Percentiles rank a stretch among this genome's conserved stretches.
Evolutionary conservation across 345 rosid species (phyloP).

Genomic region (Ricinus communis): DNA sequence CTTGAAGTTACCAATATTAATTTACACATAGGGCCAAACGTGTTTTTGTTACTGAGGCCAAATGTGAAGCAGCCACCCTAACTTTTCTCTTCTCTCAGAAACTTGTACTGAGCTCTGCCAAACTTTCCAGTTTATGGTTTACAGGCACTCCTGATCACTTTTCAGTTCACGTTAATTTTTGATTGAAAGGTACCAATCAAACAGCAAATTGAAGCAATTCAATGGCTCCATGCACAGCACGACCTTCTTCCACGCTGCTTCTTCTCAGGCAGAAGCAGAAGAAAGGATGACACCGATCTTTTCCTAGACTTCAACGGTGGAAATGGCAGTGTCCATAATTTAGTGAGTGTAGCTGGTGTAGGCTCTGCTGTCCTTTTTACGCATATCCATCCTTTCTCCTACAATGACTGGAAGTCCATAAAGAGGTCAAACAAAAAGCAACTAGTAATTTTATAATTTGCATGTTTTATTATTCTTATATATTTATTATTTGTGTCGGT

Average conservation of each 20-base stretch:
- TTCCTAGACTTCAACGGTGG: slow-evolving; percentile 37
- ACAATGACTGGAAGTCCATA: slow-evolving; percentile 73
- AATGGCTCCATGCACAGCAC: slow-evolving; percentile 80
- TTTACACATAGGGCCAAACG: too few species aligned
- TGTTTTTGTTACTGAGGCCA: too few species aligned
- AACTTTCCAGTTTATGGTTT: too few species aligned
- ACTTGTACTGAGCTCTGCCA: too few species aligned
- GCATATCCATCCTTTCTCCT: slow-evolving; percentile 64
- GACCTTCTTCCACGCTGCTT: slow-evolving; percentile 65
- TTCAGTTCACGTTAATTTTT: too few species aligned
- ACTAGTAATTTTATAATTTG: neutral
- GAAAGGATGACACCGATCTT: slow-evolving; percentile 27
- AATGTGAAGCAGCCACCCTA: too few species aligned
- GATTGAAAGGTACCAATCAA: slow-evolving; percentile 77
- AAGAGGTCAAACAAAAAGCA: slow-evolving; percentile 47
- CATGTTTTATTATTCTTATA: neutral
- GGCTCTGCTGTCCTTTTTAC: slow-evolving; percentile 77
- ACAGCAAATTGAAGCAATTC: slow-evolving; percentile 60
- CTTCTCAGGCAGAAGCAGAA: slow-evolving; percentile 60
- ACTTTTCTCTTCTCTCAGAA: too few species aligned
- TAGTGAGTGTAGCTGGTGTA: slow-evolving; percentile 76
- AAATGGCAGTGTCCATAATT: slow-evolving; percentile 28
- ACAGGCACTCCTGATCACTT: too few species aligned
- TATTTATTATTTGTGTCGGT: neutral
- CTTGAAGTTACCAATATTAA: too few species aligned